Evolutionary conservation across 306 rosid genomes (phyloP).

Genomic region (Casuarina glauca): DNA sequence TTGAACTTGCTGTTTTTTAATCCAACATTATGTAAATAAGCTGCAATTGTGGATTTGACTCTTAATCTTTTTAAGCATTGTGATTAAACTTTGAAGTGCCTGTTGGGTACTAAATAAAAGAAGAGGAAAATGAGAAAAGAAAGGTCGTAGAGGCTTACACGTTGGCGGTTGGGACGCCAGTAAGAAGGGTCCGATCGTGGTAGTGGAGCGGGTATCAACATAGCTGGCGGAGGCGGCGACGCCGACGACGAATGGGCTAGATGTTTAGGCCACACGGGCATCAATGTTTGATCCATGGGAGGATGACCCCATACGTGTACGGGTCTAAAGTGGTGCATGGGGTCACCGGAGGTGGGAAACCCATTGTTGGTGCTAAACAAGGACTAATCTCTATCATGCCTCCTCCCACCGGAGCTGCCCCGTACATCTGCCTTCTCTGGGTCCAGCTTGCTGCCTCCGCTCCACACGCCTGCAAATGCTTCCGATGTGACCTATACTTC

Average conservation of each 20-base stretch:
- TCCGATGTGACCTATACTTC: constrained; percentile 93
- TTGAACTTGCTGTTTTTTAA: too few relatives aligned
- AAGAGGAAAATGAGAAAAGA: too few relatives aligned
- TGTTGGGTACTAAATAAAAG: too few relatives aligned
- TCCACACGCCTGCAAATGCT: constrained; percentile 87
- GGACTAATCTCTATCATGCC: constrained; percentile 51
- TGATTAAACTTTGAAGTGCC: too few relatives aligned
- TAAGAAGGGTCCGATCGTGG: constrained; percentile 52
- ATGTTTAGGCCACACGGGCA: constrained; percentile 69
- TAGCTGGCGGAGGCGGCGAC: constrained; percentile 24
- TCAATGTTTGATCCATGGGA: constrained; percentile 52
- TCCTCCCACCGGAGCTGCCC: constrained; percentile 27
- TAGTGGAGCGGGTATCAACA: constrained; percentile 44
- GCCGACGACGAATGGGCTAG: constrained; percentile 42
- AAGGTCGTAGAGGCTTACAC: constrained; percentile 27
- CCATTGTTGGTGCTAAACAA: constrained; percentile 68
- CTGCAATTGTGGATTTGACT: too few relatives aligned
- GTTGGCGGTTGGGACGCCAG: constrained; percentile 63
- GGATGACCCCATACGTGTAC: constrained; percentile 99
- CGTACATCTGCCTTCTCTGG: constrained; percentile 62
- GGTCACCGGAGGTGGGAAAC: constrained; percentile 57
- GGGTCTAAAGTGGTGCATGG: constrained; percentile 71
- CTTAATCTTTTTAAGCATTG: too few relatives aligned
- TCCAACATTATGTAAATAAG: too few relatives aligned
- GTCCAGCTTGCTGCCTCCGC: constrained; percentile 94